phyloP scores from a whole-genome alignment of 2,329 filamentous ascomycete species.

The Xylariaceae sp. region DNA sequence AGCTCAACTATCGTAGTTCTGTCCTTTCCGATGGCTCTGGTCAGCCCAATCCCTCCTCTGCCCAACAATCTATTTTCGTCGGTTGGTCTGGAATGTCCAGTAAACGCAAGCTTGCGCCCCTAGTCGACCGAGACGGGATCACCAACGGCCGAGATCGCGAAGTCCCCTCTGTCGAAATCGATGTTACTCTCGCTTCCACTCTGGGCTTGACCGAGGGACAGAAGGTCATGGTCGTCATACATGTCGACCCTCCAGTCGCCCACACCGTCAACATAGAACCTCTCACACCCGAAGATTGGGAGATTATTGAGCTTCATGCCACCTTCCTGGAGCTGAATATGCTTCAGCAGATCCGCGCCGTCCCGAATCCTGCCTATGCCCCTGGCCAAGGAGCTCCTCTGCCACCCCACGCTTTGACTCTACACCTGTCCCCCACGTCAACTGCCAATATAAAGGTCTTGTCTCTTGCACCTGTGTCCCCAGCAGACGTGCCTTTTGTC shows the following conservation, averaged over 20 bases:
- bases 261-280: constrained; percentile 97
- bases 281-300: constrained; percentile 92
- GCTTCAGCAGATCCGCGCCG: constrained; percentile 83
- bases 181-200: constrained; percentile 75
- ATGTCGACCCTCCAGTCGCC: constrained; percentile 84
- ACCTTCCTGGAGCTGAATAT: constrained; percentile 94
- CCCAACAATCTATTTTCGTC: constrained; percentile 71
- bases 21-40: constrained; percentile 39
- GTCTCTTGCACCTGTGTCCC: constrained; percentile 71
- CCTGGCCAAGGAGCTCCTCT: constrained; percentile 47
- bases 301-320: constrained; percentile 96
- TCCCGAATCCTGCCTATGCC: constrained; percentile 76
- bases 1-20: constrained; percentile 70
- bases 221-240: constrained; percentile 68
- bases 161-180: constrained; percentile 74
- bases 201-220: constrained; percentile 77
- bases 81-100: constrained; percentile 99
- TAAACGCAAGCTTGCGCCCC: constrained; percentile 71
- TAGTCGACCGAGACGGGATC: constrained; percentile 72
- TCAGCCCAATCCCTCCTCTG: constrained; percentile 41
- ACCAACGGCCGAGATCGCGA: constrained; percentile 71
- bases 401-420: constrained; percentile 72
- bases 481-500: constrained; percentile 70
- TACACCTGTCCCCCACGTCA: constrained; percentile 92
- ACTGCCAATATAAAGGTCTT: constrained; percentile 87